Evolutionary conservation across 179 eudicot genomes (phyloP).

Genomic region (Actinidia chinensis): DNA sequence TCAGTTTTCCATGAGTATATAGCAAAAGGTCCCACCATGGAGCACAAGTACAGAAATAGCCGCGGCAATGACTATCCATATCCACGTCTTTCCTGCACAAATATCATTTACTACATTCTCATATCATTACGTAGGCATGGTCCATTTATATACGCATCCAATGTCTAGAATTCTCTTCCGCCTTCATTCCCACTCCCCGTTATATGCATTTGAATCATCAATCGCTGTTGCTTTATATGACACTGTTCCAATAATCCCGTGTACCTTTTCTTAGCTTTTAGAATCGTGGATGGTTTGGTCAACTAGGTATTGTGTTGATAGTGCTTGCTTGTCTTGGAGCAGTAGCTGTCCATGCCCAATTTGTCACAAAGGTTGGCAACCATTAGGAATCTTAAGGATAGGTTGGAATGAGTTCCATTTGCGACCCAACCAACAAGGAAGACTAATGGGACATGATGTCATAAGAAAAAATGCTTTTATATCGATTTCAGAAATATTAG

Average conservation of each 20-base stretch:
- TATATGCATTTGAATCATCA: not conserved
- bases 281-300: not conserved
- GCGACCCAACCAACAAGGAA: too few species aligned
- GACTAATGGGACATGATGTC: too few species aligned
- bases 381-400: too few species aligned
- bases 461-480: too few species aligned
- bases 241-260: not conserved
- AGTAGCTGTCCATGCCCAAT: too few species aligned
- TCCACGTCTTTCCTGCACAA: constrained; percentile 20
- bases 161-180: not conserved
- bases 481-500: too few species aligned
- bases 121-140: too few species aligned
- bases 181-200: not conserved
- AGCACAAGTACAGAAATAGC: constrained; percentile 14
- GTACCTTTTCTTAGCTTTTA: not conserved
- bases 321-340: too few species aligned
- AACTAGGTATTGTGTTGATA: too few species aligned
- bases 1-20: not conserved
- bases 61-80: constrained; percentile 21
- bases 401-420: too few species aligned
- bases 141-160: too few species aligned
- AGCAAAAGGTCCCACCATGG: constrained; percentile 2
- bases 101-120: not conserved
- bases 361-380: too few species aligned
- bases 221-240: not conserved